Evolutionary conservation across 106 monocot species (phyloP), one percentile per base, ranked within the genome.

Genomic region (Dioscorea dumetorum): DNA sequence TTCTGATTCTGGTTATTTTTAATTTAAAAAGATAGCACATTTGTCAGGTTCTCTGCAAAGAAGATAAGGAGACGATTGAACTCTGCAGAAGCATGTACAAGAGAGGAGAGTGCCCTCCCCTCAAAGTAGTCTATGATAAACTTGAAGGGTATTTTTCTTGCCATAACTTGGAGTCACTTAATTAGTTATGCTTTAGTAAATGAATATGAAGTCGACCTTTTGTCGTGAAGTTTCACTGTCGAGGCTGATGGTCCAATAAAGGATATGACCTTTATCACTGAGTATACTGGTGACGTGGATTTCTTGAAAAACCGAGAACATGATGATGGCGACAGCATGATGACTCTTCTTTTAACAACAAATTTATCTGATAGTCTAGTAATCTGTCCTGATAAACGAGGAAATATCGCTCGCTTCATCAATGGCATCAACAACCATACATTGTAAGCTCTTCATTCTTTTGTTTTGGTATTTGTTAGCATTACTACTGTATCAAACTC

Each of bases 261-360:
- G 67, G 90, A 94, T 69, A 71, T 90, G 85, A 88, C 94, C 5
- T 63, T 90, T 33, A 88, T 94, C 49, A 73, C 81, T 13, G 90
- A 94, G 70, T 94, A 94, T 64, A 72, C 82, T 48, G 94, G 94
- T 5, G 90, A 94, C 71, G 94, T 94, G 52, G 94, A 94, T 82
- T 94, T 80, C 58, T 61, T 94, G n/a, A 78, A 62, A 62, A 84
- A 87, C 11, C 68, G 94, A 24, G 87, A 84, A 70, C 66, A 87
- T 74, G 90, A 94, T 83, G 94, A 94, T 63, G 85, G 90, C 70
- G 94, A 94, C 62, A 85, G 90, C 70, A 82, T 94, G 69, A 94
- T 94, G 94, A 94, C 94, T 23, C 87, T 94, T 58, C 84, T 94
- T 23, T 68, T 90, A 35, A 78, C 87, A 28, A 24, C 60, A 67